Percentiles rank a stretch among this genome's conserved stretches.
These are phyloP conservation scores for Scytalidium lignicola DNA, from an alignment of 2,329 filamentous ascomycete species.

Conservation along the genomic window DNA sequence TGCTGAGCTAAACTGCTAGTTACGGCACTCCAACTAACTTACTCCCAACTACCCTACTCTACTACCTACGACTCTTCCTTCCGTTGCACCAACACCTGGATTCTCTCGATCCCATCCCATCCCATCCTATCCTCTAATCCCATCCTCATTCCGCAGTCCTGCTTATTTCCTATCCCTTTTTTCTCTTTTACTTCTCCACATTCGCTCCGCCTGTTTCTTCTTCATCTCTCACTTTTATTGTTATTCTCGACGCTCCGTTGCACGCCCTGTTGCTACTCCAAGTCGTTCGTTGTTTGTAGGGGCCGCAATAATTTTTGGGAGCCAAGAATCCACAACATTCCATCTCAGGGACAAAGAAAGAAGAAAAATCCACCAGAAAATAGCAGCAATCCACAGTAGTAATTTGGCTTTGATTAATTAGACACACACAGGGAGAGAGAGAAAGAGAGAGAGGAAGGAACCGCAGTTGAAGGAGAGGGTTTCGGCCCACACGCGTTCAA, in stretches of 20 bases:
- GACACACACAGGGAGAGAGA: background rate
- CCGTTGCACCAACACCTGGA: background rate
- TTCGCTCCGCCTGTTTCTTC: background rate
- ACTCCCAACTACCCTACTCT: background rate
- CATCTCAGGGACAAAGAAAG: too few species aligned
- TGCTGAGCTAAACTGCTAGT: too few species aligned
- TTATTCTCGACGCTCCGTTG: background rate
- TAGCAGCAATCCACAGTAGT: too few species aligned
- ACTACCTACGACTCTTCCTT: background rate
- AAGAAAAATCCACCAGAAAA: too few species aligned
- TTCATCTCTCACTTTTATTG: background rate
- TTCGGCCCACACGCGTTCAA: slow-evolving; percentile 29
- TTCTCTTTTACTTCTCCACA: background rate
- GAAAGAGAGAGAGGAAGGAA: background rate
- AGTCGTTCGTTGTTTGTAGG: too few species aligned
- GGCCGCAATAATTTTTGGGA: too few species aligned
- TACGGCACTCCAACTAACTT: too few species aligned
- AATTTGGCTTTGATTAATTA: background rate
- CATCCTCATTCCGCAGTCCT: background rate
- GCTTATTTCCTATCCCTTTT: background rate
- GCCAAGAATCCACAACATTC: too few species aligned
- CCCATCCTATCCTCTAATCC: background rate
- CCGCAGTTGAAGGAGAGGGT: slow-evolving; percentile 8
- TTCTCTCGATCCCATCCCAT: background rate
- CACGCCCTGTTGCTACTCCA: too few species aligned